Evolutionary conservation across 179 eudicot genomes (phyloP).

Genomic region (Spergularia azorica): DNA sequence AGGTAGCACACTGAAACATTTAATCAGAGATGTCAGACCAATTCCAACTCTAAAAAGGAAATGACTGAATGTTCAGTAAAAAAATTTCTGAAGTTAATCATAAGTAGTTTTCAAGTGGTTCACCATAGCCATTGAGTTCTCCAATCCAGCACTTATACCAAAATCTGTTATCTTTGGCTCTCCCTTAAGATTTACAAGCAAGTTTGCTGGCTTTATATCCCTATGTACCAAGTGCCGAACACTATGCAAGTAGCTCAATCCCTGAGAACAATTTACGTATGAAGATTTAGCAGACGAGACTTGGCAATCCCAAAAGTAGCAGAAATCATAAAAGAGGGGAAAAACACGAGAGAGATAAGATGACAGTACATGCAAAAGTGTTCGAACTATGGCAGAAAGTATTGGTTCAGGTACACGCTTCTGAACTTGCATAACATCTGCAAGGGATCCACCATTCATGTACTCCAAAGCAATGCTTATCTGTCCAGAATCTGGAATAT

Average conservation of each 20-base stretch:
- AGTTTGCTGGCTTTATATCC: slow-evolving; percentile 98
- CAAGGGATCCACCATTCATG: slow-evolving; percentile 98
- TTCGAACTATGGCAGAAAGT: slow-evolving; percentile 77
- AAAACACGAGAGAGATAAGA: neutral
- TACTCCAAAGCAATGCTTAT: slow-evolving; percentile 97
- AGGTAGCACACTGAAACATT: slow-evolving; percentile 85
- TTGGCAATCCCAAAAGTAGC: neutral
- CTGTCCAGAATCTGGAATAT: slow-evolving; percentile 94
- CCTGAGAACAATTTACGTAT: slow-evolving; percentile 45
- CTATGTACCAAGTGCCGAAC: slow-evolving; percentile 89
- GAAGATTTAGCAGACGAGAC: slow-evolving; percentile 16
- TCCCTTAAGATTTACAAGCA: slow-evolving; percentile 92
- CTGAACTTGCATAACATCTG: slow-evolving; percentile 62
- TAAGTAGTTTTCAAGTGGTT: slow-evolving; percentile 12
- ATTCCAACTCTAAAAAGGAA: neutral
- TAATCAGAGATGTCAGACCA: slow-evolving; percentile 11
- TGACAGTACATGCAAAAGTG: slow-evolving; percentile 63
- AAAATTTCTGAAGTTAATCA: neutral
- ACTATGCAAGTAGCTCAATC: slow-evolving; percentile 83
- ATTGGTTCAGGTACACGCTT: slow-evolving; percentile 79
- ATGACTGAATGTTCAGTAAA: neutral
- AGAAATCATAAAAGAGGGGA: slow-evolving; percentile 7
- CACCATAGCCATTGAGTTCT: slow-evolving; percentile 98
- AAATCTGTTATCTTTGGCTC: slow-evolving; percentile 98
- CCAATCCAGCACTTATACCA: slow-evolving; percentile 98